phyloP scores from a whole-genome alignment of 2,329 filamentous ascomycete genomes.

The Trematosphaeria pertusa region DNA sequence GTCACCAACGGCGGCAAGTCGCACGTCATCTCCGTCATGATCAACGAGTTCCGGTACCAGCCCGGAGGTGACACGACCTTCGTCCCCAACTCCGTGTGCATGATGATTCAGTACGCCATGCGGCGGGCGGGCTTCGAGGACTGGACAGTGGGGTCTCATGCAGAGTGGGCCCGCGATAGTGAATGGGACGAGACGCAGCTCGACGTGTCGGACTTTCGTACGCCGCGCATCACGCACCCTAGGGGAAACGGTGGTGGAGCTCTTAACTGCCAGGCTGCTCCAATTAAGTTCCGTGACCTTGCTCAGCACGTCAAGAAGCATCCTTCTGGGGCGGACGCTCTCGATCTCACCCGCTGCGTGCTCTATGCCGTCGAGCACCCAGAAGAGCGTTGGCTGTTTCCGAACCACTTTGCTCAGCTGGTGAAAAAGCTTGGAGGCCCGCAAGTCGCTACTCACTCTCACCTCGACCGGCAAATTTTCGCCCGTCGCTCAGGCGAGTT shows the following conservation, averaged over 20 bases:
- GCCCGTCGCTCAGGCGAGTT: too few species aligned
- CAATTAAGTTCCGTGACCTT: constrained; percentile 11
- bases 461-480: constrained; percentile 6
- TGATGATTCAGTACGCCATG: constrained; percentile 13
- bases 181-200: constrained; percentile 16
- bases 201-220: constrained; percentile 26
- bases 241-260: too few species aligned
- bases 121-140: constrained; percentile 9
- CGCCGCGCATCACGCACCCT: constrained; percentile 23
- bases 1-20: constrained; percentile 11
- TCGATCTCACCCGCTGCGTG: constrained; percentile 19
- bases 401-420: constrained; percentile 8
- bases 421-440: constrained; percentile 11
- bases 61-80: background rate
- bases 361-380: constrained; percentile 7
- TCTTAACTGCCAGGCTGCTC: background rate
- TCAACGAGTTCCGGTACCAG: constrained; percentile 8
- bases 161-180: constrained; percentile 1
- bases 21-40: constrained; percentile 5
- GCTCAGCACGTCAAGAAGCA: constrained; percentile 6
- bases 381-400: constrained; percentile 12
- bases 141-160: constrained; percentile 24
- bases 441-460: background rate
- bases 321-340: constrained; percentile 12
- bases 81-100: constrained; percentile 5